phyloP scores from a whole-genome alignment of 2,329 filamentous ascomycete species.

The Metarhizium brunneum region DNA sequence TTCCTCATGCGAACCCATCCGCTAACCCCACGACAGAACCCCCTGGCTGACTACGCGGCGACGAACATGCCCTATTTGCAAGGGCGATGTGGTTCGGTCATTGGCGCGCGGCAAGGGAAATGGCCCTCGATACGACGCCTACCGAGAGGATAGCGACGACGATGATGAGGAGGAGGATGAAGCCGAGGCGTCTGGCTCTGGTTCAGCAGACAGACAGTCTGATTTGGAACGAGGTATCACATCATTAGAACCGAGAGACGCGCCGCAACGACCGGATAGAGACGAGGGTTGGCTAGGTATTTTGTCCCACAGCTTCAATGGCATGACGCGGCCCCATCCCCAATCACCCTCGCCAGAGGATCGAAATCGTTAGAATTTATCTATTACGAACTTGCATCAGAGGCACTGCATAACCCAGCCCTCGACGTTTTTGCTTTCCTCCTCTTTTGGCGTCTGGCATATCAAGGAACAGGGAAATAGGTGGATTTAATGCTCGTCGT shows the following conservation, averaged over 20 bases:
- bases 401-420: background rate
- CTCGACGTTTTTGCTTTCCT: background rate
- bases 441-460: background rate
- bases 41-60: conserved; percentile 94
- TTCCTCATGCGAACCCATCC: background rate
- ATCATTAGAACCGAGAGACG: conserved; percentile 11
- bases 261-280: conserved; percentile 12
- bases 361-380: conserved; percentile 8
- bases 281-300: conserved; percentile 28
- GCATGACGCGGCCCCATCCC: conserved; percentile 11
- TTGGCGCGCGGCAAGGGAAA: conserved; percentile 46
- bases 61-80: conserved; percentile 97
- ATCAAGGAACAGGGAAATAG: background rate
- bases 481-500: background rate
- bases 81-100: conserved; percentile 82
- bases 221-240: conserved; percentile 36
- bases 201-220: conserved; percentile 19
- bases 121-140: conserved; percentile 43
- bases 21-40: conserved; percentile 47
- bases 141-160: conserved; percentile 43
- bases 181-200: conserved; percentile 24
- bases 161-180: conserved; percentile 32
- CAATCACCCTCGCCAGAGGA: conserved; percentile 15
- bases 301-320: conserved; percentile 22
- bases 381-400: conserved; percentile 7